Percentiles rank a stretch among this genome's conserved stretches.
Conservation (phyloP, 2,329 filamentous ascomycete species). For the Domatiomyces catenatus region DNA sequence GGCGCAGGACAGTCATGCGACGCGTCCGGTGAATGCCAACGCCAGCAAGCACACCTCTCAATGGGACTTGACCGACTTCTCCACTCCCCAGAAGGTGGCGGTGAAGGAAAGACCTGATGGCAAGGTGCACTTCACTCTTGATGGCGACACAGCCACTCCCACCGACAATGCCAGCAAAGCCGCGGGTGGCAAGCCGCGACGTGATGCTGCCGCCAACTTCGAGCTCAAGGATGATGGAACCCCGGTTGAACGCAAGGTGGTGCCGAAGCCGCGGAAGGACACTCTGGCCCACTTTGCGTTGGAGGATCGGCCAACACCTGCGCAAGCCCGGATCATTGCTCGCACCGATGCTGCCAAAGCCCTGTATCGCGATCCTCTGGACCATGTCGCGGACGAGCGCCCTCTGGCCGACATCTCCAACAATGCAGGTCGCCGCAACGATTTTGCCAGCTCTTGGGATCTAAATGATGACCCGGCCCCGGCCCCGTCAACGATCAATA, state of each 20-base stretch:
- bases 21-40: conserved; percentile 9
- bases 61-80: conserved; percentile 82
- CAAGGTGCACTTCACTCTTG: conserved; percentile 61
- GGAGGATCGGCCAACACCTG: conserved; percentile 44
- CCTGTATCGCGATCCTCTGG: conserved; percentile 65
- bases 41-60: conserved; percentile 43
- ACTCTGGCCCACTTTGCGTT: conserved; percentile 73
- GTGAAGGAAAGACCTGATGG: conserved; percentile 52
- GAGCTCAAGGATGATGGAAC: conserved; percentile 56
- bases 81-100: conserved; percentile 61
- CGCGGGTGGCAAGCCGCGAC: conserved; percentile 43
- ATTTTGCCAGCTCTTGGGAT: conserved; percentile 63
- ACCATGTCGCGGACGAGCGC: conserved; percentile 43
- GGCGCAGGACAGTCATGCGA: conserved; percentile 8
- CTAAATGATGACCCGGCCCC: conserved; percentile 58
- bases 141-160: conserved; percentile 27
- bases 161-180: conserved; percentile 26
- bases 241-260: conserved; percentile 12
- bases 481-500: conserved; percentile 26
- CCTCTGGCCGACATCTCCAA: conserved; percentile 56
- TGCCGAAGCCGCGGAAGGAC: conserved; percentile 52
- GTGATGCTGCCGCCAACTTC: conserved; percentile 69
- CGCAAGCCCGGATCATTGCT: conserved; percentile 24
- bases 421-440: conserved; percentile 55
- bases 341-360: conserved; percentile 31